Conservation (phyloP, 768 basidiomycete species). For the Leccinellum albellum region DNA sequence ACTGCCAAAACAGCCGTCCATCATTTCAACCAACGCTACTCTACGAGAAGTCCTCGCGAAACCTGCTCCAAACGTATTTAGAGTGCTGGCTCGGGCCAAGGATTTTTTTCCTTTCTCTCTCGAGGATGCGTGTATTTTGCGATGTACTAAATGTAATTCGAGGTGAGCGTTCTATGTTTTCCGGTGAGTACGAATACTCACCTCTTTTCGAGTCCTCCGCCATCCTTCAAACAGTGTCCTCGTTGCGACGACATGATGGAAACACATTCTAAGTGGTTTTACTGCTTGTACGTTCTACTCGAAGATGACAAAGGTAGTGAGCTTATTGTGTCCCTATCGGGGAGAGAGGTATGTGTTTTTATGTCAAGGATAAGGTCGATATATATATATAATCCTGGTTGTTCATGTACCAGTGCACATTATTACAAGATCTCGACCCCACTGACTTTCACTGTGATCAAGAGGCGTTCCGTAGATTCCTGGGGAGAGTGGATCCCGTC, state of each 20-base stretch:
- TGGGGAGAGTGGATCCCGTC: conserved; percentile 40
- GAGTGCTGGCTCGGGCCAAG: conserved; percentile 45
- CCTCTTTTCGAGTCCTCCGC: conserved; percentile 39
- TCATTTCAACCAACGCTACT: conserved; percentile 14
- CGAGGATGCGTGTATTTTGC: conserved; percentile 42
- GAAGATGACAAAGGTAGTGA: conserved; percentile 45
- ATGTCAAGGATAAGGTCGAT: not conserved
- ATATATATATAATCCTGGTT: not conserved
- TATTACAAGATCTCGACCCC: conserved; percentile 44
- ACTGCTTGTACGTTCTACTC: conserved; percentile 46
- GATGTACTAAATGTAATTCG: conserved; percentile 51
- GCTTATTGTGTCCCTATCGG: conserved; percentile 46
- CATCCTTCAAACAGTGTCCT: conserved; percentile 42
- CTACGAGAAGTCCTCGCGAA: conserved; percentile 37
- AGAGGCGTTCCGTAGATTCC: conserved; percentile 35
- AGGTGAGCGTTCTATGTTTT: conserved; percentile 35
- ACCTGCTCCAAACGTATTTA: conserved; percentile 37
- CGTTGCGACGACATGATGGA: conserved; percentile 52
- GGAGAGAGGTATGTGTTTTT: conserved; percentile 38
- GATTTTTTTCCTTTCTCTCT: conserved; percentile 56
- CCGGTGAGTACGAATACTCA: not conserved
- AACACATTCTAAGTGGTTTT: conserved; percentile 46
- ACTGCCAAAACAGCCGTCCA: not conserved
- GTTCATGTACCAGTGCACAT: conserved; percentile 33
- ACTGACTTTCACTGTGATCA: conserved; percentile 41